phyloP scores from a whole-genome alignment of 2,329 filamentous ascomycete genomes.

The Penicillium freii region DNA sequence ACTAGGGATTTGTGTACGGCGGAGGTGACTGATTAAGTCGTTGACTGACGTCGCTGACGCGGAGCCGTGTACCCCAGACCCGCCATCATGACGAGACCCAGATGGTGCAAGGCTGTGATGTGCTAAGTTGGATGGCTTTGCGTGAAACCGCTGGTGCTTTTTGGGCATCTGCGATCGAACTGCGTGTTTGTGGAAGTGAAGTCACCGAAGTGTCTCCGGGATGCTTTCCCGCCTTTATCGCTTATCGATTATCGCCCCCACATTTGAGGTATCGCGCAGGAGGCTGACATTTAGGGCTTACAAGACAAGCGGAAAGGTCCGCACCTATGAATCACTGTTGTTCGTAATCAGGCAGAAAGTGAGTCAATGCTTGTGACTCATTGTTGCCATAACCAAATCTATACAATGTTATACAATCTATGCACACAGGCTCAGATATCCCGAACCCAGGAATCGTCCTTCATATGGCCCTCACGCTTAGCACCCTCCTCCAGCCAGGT shows the following conservation, averaged over 20 bases:
- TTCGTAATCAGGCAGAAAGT: background rate
- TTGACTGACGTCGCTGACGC: slow-evolving; percentile 42
- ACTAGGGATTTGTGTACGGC: slow-evolving; percentile 40
- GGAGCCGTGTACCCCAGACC: slow-evolving; percentile 20
- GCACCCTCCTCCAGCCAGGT: slow-evolving; percentile 68
- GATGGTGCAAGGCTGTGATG: slow-evolving; percentile 41
- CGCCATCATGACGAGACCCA: slow-evolving; percentile 30
- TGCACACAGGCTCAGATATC: slow-evolving; percentile 47
- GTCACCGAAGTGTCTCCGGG: background rate
- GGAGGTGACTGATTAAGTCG: slow-evolving; percentile 48
- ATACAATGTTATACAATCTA: slow-evolving; percentile 20
- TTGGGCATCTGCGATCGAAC: slow-evolving; percentile 44
- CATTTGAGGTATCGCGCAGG: background rate
- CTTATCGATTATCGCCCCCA: slow-evolving; percentile 11
- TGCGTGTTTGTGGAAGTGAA: slow-evolving; percentile 7
- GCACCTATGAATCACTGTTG: background rate
- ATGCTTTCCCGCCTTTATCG: slow-evolving; percentile 3
- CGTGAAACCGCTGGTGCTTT: slow-evolving; percentile 43
- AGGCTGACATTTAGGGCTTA: background rate
- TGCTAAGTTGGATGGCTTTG: slow-evolving; percentile 42
- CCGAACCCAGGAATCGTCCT: slow-evolving; percentile 60
- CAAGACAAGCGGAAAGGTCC: background rate
- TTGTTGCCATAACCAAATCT: slow-evolving; percentile 8
- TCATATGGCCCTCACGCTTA: slow-evolving; percentile 56
- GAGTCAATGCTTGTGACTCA: background rate